Conservation (phyloP, 305 asterid species). For the Fraxinus greggii region DNA sequence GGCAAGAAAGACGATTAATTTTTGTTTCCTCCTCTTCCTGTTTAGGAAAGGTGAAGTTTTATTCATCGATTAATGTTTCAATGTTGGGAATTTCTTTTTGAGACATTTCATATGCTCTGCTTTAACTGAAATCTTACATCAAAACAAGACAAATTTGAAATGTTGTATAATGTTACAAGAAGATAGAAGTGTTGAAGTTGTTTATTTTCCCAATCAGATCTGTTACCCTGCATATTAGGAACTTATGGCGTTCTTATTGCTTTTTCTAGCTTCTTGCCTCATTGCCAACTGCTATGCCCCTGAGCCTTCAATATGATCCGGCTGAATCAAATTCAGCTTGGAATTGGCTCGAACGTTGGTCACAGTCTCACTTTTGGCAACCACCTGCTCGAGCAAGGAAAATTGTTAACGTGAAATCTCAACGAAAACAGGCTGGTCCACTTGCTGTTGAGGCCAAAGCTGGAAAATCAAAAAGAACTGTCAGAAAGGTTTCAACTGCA, state of each 20-base stretch:
- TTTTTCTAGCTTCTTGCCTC: slow-evolving; percentile 61
- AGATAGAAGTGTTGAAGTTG: background rate
- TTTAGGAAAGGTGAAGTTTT: background rate
- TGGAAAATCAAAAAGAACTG: slow-evolving; percentile 63
- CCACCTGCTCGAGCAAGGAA: slow-evolving; percentile 57
- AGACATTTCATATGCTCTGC: background rate
- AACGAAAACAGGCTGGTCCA: slow-evolving; percentile 45
- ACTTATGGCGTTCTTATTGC: slow-evolving; percentile 22
- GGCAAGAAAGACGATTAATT: background rate
- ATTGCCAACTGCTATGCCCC: slow-evolving; percentile 72
- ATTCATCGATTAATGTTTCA: background rate
- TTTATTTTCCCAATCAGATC: background rate
- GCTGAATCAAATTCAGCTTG: slow-evolving; percentile 75
- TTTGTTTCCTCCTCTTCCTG: background rate
- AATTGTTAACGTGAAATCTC: slow-evolving; percentile 44
- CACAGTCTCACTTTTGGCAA: slow-evolving; percentile 72
- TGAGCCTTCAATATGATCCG: slow-evolving; percentile 80
- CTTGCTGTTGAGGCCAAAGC: slow-evolving; percentile 45
- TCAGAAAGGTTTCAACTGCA: slow-evolving; percentile 50
- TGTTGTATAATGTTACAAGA: background rate
- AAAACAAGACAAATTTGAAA: background rate
- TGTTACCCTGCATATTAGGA: background rate
- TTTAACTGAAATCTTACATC: background rate
- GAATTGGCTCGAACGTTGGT: slow-evolving; percentile 96
- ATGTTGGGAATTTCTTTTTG: background rate